Evolutionary conservation across 768 basidiomycete species (phyloP).

Genomic region (Lenzites betulinus): DNA sequence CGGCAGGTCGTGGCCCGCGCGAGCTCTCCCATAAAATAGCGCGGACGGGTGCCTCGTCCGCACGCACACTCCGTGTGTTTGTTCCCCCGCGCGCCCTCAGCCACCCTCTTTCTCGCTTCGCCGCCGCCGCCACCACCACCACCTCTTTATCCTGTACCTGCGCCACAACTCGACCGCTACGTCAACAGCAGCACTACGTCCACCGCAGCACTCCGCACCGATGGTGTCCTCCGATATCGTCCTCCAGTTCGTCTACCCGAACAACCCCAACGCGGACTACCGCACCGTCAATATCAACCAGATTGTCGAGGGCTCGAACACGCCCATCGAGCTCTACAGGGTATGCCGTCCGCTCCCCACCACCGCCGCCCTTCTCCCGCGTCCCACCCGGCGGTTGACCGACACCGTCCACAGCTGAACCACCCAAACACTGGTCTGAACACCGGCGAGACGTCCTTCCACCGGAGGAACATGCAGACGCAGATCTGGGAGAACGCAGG

Average conservation of each 20-base stretch:
- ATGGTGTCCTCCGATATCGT: constrained; percentile 36
- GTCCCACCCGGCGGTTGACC: not conserved
- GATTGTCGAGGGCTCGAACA: constrained; percentile 30
- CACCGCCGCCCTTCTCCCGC: not conserved
- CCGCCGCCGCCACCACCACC: not conserved
- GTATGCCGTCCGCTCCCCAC: constrained; percentile 26
- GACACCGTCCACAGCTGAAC: constrained; percentile 15
- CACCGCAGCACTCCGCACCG: not conserved
- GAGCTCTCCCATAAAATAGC: constrained; percentile 4
- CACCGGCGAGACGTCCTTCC: constrained; percentile 47
- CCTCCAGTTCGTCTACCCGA: constrained; percentile 41
- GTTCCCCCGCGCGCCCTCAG: not conserved
- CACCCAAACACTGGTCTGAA: constrained; percentile 43
- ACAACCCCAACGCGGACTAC: constrained; percentile 34
- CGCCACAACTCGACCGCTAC: not conserved
- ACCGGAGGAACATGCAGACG: constrained; percentile 48
- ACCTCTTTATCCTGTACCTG: not conserved
- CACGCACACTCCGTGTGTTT: not conserved
- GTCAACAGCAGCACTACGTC: not conserved
- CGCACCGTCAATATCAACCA: constrained; percentile 48
- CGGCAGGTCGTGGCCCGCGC: constrained; percentile 9
- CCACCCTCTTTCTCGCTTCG: not conserved
- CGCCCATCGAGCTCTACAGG: constrained; percentile 46
- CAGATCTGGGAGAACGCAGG: constrained; percentile 53
- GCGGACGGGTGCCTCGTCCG: not conserved